These are phyloP conservation scores for Chlorella sp. DNA, from an alignment of 139 green algal species.

Conservation along the genomic window DNA sequence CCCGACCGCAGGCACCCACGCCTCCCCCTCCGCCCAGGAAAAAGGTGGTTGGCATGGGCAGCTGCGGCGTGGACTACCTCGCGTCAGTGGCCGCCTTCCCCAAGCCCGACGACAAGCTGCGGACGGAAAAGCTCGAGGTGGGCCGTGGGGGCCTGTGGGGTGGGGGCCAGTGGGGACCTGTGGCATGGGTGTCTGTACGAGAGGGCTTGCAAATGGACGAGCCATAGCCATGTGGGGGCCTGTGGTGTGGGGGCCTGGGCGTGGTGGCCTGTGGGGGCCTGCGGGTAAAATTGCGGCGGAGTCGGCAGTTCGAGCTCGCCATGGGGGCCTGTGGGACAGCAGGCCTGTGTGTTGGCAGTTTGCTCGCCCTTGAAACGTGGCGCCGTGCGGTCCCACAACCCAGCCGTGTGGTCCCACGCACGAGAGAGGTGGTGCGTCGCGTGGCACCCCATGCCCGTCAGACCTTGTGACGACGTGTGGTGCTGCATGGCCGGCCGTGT, in stretches of 20 bases:
- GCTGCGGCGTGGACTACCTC: constrained; percentile 85
- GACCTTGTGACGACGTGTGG: too few relatives aligned
- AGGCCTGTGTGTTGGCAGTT: too few relatives aligned
- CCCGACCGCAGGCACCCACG: constrained; percentile 6
- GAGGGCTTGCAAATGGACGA: neutral
- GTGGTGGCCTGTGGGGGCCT: neutral
- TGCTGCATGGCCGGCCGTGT: too few relatives aligned
- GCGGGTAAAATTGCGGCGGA: too few relatives aligned
- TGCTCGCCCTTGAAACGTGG: too few relatives aligned
- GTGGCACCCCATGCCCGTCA: neutral
- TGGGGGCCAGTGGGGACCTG: neutral
- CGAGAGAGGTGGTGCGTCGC: too few relatives aligned
- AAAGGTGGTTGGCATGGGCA: constrained; percentile 78
- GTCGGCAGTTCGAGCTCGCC: too few relatives aligned
- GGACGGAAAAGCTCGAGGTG: constrained; percentile 77
- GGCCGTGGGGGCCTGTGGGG: neutral
- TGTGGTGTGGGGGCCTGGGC: neutral
- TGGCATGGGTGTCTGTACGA: neutral
- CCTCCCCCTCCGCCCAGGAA: constrained; percentile 2
- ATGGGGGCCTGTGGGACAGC: too few relatives aligned
- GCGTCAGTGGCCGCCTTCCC: constrained; percentile 78
- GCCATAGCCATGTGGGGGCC: neutral
- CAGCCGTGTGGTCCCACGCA: too few relatives aligned
- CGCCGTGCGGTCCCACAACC: too few relatives aligned
- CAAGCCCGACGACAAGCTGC: constrained; percentile 84